Conservation (phyloP, 2,329 filamentous ascomycete species). For the Pseudogymnoascus sp. region DNA sequence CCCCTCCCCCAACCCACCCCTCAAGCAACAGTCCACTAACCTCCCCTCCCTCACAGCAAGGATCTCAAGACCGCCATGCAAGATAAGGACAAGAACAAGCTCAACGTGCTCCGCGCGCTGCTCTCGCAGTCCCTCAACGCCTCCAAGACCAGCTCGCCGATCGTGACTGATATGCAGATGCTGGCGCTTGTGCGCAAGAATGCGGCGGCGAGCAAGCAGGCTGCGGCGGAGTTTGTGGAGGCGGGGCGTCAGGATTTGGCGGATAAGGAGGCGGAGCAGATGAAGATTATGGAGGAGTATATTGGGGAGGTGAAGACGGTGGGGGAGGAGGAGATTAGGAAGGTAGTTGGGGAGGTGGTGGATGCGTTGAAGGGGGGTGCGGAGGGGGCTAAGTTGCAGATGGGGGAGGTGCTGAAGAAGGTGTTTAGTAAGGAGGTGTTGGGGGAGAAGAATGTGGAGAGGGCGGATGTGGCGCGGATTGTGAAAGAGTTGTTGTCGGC, state of each 20-base stretch:
- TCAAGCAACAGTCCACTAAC: background rate
- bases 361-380: conserved; percentile 42
- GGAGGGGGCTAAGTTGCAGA: conserved; percentile 36
- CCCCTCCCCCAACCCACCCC: background rate
- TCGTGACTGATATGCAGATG: conserved; percentile 61
- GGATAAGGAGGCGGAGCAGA: conserved; percentile 60
- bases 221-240: conserved; percentile 53
- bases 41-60: conserved; percentile 19
- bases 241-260: conserved; percentile 61
- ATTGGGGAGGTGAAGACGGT: conserved; percentile 49
- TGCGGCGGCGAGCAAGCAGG: conserved; percentile 47
- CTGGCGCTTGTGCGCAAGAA: conserved; percentile 60
- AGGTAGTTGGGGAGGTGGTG: conserved; percentile 44
- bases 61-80: conserved; percentile 61
- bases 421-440: conserved; percentile 45
- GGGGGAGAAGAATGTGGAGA: conserved; percentile 57
- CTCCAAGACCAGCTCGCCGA: conserved; percentile 63
- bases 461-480: conserved; percentile 49
- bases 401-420: conserved; percentile 57
- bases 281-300: conserved; percentile 59
- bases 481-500: conserved; percentile 44
- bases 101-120: conserved; percentile 60
- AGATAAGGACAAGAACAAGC: conserved; percentile 53
- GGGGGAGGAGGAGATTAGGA: conserved; percentile 48
- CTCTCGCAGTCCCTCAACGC: conserved; percentile 66